Evolutionary conservation across 805 yeast genomes (phyloP), one percentile per base, ranked within the genome.

Genomic region (Candida patagonica): DNA sequence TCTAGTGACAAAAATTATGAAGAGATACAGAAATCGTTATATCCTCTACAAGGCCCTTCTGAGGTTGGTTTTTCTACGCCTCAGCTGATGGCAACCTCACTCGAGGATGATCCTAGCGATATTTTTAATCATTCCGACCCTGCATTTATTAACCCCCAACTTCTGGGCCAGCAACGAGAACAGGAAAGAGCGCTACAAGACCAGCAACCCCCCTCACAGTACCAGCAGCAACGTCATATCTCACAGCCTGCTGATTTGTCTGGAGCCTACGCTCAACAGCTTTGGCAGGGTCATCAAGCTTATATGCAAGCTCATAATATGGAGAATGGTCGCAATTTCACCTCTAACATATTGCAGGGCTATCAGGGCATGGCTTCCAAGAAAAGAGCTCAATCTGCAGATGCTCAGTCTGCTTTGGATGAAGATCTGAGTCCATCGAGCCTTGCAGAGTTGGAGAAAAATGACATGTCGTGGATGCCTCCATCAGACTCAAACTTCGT

Each of bases 21-120:
- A 13, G 46, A 42, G 34, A 35, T 44, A 24, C 29, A 27, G 21
- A 21, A 36, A 37, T 2, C 39, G 17, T 40, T 42, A 30, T 38
- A 36, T 38, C 45, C 48, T 41, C 46, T 45, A 15, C 31, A 44
- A 10, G 63, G 71, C 0, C 87, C 88, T 1, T 71, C 70, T 32
- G 86, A 81, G 51, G 87, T 81, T 20, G 83, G 79, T 2, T 84
- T 82, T 54, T 75, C 94, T 1, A 81, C 94, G 1, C 95, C 95
- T 2, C 94, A 85, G 56, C 52, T 76, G 33, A 69, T 64, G 30
- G 56, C 56, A 46, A 74, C 71, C 22, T 79, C 75, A 43, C 80
- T 89, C 88, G 40, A 37, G 5, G 41, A 37, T 21, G 22, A 26
- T 34, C 61, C 82, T 12, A 86, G 80, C 46, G 79, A 82, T 49